Evolutionary conservation across 2,329 filamentous ascomycete genomes (phyloP).

Genomic region (Ceratocystis albifundus): DNA sequence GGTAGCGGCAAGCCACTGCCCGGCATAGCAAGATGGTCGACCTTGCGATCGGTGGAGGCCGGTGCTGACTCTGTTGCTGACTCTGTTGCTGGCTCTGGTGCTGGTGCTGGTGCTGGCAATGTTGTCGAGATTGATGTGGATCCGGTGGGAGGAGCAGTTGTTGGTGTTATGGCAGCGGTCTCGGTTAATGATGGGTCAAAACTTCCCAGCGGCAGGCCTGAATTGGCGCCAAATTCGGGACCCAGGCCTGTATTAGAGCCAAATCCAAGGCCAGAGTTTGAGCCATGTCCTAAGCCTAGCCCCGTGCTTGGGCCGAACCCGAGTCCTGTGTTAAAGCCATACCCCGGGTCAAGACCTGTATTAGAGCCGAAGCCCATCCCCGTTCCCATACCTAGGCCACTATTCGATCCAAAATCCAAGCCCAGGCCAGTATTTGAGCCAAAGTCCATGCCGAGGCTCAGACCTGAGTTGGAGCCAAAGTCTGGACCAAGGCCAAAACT

Average conservation of each 20-base stretch:
- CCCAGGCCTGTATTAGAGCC: not conserved
- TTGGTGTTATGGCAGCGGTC: not conserved
- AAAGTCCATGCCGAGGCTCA: not conserved
- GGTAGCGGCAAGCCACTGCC: conserved; percentile 19
- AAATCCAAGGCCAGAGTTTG: not conserved
- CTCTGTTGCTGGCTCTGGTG: not conserved
- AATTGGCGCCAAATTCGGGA: not conserved
- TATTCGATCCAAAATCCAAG: conserved; percentile 14
- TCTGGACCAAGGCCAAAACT: conserved; percentile 8
- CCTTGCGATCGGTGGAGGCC: conserved; percentile 11
- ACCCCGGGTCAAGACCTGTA: not conserved
- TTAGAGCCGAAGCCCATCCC: not conserved
- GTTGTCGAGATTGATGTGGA: not conserved
- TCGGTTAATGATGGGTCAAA: not conserved
- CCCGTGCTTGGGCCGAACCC: conserved; percentile 11
- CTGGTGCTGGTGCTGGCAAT: not conserved
- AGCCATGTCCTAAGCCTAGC: not conserved
- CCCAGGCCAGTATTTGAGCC: conserved; percentile 13
- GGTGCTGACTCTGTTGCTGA: not conserved
- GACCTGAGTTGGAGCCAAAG: conserved; percentile 7
- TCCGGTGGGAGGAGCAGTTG: not conserved
- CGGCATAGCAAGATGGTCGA: conserved; percentile 22
- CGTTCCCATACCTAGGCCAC: not conserved
- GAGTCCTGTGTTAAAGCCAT: conserved; percentile 14
- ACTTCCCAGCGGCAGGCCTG: not conserved